These are phyloP conservation scores for Heterobasidion occidentale DNA, from an alignment of 1,284 basidiomycete species.

Conservation along the genomic window DNA sequence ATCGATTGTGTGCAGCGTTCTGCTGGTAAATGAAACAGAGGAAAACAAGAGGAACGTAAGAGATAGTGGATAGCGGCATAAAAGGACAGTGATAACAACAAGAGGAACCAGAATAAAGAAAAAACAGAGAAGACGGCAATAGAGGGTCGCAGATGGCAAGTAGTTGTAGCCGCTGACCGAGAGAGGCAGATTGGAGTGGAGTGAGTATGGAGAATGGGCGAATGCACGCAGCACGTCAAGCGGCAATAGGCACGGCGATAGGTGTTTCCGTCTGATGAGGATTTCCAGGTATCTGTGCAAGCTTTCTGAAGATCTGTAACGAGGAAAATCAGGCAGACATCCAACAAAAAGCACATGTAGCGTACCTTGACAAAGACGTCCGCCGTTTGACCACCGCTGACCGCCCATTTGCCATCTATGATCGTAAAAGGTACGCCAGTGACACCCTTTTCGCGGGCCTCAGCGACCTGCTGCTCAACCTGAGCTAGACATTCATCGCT, in stretches of 20 bases:
- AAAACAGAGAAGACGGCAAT: neutral
- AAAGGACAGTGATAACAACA: neutral
- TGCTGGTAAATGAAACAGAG: neutral
- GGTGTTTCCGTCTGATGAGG: neutral
- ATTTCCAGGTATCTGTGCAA: constrained; percentile 5
- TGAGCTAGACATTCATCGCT: constrained; percentile 63
- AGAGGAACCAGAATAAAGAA: neutral
- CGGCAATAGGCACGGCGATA: constrained; percentile 5
- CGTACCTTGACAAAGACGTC: constrained; percentile 68
- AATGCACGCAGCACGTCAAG: neutral
- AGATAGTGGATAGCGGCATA: neutral
- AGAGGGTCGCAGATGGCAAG: neutral
- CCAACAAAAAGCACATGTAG: neutral
- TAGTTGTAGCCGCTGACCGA: neutral
- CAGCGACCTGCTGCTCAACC: constrained; percentile 59
- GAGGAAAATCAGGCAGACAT: neutral
- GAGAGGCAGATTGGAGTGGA: neutral
- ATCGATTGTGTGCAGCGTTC: too few relatives aligned
- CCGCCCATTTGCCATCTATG: constrained; percentile 73
- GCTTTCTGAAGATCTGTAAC: constrained; percentile 18
- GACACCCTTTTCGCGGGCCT: constrained; percentile 63
- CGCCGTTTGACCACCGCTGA: constrained; percentile 66
- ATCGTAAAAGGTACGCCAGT: constrained; percentile 77
- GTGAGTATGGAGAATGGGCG: neutral
- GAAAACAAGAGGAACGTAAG: neutral